These are phyloP conservation scores for Podosphaera fusca DNA, from an alignment of 2,329 filamentous ascomycete species.

Conservation along the genomic window DNA sequence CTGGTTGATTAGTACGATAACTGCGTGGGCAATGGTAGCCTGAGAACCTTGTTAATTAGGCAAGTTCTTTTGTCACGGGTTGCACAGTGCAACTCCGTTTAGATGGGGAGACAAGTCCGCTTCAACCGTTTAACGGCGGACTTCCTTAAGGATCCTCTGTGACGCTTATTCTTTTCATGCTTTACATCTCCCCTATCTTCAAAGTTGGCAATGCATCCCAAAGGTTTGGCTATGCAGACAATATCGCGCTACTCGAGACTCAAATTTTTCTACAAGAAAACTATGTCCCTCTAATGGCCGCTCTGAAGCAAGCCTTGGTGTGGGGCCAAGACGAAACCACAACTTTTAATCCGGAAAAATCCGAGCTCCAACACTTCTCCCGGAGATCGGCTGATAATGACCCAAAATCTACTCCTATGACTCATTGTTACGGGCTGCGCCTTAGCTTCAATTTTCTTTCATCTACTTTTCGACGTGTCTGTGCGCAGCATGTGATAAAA, in stretches of 20 bases:
- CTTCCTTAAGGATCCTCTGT: neutral
- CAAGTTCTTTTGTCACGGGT: neutral
- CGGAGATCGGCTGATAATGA: neutral
- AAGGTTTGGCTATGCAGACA: neutral
- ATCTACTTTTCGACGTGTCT: no score
- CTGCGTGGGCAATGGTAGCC: neutral
- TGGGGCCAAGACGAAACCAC: neutral
- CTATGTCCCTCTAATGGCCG: neutral
- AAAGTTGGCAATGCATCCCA: neutral
- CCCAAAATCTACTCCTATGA: neutral
- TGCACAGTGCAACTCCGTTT: neutral
- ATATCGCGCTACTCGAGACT: neutral
- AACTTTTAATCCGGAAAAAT: neutral
- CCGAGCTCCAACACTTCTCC: neutral
- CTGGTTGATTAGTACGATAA: neutral
- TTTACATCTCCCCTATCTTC: neutral
- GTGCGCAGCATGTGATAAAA: no score
- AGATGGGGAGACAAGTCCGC: neutral
- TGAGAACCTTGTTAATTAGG: neutral
- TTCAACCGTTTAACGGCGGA: neutral
- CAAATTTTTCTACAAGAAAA: neutral
- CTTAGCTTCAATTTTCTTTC: no score
- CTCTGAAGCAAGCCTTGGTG: neutral
- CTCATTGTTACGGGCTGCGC: neutral
- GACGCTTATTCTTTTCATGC: neutral